Evolutionary conservation across 208 protist genomes (phyloP).

Genomic region (Balamuthia mandrillaris): DNA sequence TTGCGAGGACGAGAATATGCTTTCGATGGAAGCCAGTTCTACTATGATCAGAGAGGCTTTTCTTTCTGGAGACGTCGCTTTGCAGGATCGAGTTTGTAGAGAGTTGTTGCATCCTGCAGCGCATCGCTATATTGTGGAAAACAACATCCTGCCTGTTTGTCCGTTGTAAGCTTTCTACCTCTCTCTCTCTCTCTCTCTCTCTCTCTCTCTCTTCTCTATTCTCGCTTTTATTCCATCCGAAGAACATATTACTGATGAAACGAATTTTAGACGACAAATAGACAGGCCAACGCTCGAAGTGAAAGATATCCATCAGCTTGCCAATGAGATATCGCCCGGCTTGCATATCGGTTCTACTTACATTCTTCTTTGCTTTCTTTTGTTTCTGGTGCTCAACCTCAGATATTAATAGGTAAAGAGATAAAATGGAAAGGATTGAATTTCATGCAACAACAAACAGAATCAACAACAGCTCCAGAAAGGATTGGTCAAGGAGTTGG

Average conservation of each 20-base stretch:
- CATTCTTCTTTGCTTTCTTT: background rate
- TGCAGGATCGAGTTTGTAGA: background rate
- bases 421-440: background rate
- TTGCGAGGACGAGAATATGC: too few relatives aligned
- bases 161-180: background rate
- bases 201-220: background rate
- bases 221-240: background rate
- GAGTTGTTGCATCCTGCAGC: background rate
- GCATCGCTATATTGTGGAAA: background rate
- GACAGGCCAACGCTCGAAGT: background rate
- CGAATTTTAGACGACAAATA: background rate
- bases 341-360: background rate
- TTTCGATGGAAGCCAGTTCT: constrained; percentile 25
- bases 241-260: background rate
- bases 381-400: background rate
- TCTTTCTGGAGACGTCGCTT: background rate
- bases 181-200: background rate
- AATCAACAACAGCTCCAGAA: too few relatives aligned
- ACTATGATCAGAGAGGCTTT: background rate
- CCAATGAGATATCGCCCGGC: background rate
- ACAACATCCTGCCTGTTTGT: background rate
- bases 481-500: background rate
- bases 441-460: background rate
- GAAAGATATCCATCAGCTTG: background rate
- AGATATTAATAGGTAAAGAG: background rate